Conservation (phyloP, 495 filamentous ascomycete genomes). For the Aspergillus saccharolyticus region DNA sequence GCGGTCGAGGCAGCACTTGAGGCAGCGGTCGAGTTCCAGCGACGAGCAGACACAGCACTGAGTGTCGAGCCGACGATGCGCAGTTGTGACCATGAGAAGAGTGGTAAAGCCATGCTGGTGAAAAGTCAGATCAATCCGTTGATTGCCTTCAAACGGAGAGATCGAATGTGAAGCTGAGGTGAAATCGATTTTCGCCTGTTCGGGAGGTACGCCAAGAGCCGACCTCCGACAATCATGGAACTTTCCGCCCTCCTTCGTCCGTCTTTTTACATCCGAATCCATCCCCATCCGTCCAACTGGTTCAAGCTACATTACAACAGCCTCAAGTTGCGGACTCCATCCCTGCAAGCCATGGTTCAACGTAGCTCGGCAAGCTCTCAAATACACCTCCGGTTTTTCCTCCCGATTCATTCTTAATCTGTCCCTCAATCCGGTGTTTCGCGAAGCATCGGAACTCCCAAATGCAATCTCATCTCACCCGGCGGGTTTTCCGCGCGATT, state of each 20-base stretch:
- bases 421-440: neutral
- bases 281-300: neutral
- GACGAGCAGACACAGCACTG: conserved; percentile 21
- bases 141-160: neutral
- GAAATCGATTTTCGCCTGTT: conserved; percentile 23
- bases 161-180: conserved; percentile 16
- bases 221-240: neutral
- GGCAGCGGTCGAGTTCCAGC: conserved; percentile 39
- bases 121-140: neutral
- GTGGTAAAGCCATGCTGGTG: conserved; percentile 28
- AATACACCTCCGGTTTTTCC: neutral
- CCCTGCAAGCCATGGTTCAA: neutral
- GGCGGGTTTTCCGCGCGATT: conserved; percentile 66
- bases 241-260: conserved; percentile 11
- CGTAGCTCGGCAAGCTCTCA: neutral
- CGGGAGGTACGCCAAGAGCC: conserved; percentile 26
- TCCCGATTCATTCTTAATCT: neutral
- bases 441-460: conserved; percentile 5
- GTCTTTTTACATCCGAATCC: neutral
- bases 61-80: conserved; percentile 19
- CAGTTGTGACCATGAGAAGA: conserved; percentile 30
- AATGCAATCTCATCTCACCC: conserved; percentile 83
- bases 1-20: conserved; percentile 22
- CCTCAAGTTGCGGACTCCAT: neutral
- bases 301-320: neutral